Conservation (phyloP, 306 rosid species). For the Pterocarpus santalinus region DNA sequence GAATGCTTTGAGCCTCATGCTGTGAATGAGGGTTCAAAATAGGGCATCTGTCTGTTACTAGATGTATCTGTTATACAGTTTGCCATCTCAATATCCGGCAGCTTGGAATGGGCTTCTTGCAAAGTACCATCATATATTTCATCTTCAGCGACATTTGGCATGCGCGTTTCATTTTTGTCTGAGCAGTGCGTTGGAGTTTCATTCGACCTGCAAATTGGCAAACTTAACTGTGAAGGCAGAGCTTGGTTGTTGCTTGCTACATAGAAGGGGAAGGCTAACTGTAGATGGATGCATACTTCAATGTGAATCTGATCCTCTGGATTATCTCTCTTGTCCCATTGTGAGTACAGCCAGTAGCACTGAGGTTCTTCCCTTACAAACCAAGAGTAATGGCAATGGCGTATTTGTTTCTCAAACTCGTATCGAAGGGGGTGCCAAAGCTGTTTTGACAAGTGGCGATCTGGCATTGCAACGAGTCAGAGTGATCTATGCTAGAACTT, state of each 20-base stretch:
- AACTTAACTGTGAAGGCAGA: slow-evolving; percentile 92
- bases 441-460: slow-evolving; percentile 83
- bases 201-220: slow-evolving; percentile 87
- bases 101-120: slow-evolving; percentile 41
- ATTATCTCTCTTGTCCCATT: slow-evolving; percentile 88
- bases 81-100: slow-evolving; percentile 45
- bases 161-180: slow-evolving; percentile 53
- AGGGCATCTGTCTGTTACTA: slow-evolving; percentile 12
- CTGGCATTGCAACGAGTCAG: slow-evolving; percentile 87
- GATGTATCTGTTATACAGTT: not conserved
- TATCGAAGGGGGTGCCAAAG: slow-evolving; percentile 96
- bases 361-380: slow-evolving; percentile 55
- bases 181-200: slow-evolving; percentile 90
- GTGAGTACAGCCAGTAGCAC: slow-evolving; percentile 72
- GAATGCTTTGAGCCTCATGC: slow-evolving; percentile 26
- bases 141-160: slow-evolving; percentile 48
- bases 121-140: slow-evolving; percentile 12
- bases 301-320: slow-evolving; percentile 86
- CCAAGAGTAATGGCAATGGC: slow-evolving; percentile 60
- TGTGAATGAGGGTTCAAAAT: slow-evolving; percentile 16
- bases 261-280: slow-evolving; percentile 87
- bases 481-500: slow-evolving; percentile 83
- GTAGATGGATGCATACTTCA: slow-evolving; percentile 89
- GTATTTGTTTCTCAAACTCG: slow-evolving; percentile 92
- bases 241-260: slow-evolving; percentile 96